Evolutionary conservation across 805 yeast species (phyloP).

Genomic region (Yamadazyma nakazawae): DNA sequence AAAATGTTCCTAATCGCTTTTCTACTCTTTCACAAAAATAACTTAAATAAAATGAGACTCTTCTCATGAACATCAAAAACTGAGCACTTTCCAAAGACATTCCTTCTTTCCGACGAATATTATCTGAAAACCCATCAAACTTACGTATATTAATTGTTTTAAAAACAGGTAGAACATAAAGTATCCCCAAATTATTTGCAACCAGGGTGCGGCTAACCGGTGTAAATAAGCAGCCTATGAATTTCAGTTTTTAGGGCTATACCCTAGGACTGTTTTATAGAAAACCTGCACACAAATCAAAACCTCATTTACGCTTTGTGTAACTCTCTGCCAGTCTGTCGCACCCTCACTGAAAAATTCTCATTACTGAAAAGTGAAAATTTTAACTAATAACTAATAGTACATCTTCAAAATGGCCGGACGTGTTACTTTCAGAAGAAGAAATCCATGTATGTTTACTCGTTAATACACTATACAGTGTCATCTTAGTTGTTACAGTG

Average conservation of each 20-base stretch:
- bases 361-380: conserved; percentile 12
- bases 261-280: conserved; percentile 5
- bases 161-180: too few species aligned
- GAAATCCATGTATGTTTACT: conserved; percentile 74
- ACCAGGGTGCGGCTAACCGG: neutral
- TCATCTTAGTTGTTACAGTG: neutral
- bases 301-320: conserved; percentile 4
- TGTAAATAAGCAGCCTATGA: neutral
- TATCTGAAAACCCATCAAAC: too few species aligned
- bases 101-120: too few species aligned
- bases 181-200: too few species aligned
- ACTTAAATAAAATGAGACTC: too few species aligned
- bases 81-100: too few species aligned
- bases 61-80: neutral
- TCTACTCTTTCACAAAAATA: too few species aligned
- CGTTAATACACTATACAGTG: neutral
- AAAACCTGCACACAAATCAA: neutral
- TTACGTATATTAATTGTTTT: too few species aligned
- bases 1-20: too few species aligned
- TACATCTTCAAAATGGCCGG: conserved; percentile 78
- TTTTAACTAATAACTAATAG: conserved; percentile 6
- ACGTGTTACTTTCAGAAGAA: conserved; percentile 99
- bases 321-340: conserved; percentile 1
- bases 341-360: conserved; percentile 12
- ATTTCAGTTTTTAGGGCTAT: neutral